These are phyloP conservation scores for Colletotrichum sp. DNA, from an alignment of 2,329 filamentous ascomycete species.

Conservation along the genomic window DNA sequence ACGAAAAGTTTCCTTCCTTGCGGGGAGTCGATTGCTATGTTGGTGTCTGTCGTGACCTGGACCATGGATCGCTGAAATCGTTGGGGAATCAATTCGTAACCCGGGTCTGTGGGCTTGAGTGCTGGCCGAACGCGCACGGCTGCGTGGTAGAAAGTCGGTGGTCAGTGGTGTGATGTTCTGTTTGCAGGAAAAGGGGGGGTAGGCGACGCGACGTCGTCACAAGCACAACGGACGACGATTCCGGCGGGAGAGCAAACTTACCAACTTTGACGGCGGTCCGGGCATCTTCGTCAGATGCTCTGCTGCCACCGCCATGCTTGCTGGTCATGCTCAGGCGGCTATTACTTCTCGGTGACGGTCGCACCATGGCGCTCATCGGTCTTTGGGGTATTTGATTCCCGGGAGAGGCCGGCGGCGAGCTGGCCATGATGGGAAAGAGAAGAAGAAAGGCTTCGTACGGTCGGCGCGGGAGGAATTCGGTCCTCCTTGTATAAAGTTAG, in stretches of 20 bases:
- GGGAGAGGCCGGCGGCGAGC: conserved; percentile 74
- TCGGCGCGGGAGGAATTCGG: conserved; percentile 4
- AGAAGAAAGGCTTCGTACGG: conserved; percentile 14
- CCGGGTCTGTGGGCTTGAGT: conserved; percentile 82
- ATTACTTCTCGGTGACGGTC: conserved; percentile 73
- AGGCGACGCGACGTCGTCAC: not conserved
- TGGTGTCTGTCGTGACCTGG: conserved; percentile 85
- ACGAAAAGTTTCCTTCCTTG: conserved; percentile 95
- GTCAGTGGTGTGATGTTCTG: conserved; percentile 16
- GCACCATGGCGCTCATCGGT: conserved; percentile 82
- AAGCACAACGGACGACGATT: not conserved
- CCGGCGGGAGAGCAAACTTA: conserved; percentile 55
- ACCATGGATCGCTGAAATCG: conserved; percentile 94
- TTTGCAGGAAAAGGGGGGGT: not conserved
- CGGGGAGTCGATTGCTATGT: conserved; percentile 84
- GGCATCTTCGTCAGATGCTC: conserved; percentile 86
- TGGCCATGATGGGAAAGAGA: conserved; percentile 58
- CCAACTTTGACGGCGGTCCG: conserved; percentile 96
- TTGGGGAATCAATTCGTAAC: conserved; percentile 93
- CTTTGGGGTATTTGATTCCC: conserved; percentile 59
- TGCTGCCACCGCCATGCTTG: conserved; percentile 76
- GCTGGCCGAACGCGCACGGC: conserved; percentile 93
- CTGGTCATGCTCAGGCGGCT: conserved; percentile 87
- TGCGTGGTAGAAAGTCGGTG: conserved; percentile 39
- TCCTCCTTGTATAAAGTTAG: conserved; percentile 13